A percentile compares a stretch with the other conserved stretches of the same genome.
phyloP scores from a whole-genome alignment of 2,329 filamentous ascomycete species.

The Hymenoscyphus fraxineus region DNA sequence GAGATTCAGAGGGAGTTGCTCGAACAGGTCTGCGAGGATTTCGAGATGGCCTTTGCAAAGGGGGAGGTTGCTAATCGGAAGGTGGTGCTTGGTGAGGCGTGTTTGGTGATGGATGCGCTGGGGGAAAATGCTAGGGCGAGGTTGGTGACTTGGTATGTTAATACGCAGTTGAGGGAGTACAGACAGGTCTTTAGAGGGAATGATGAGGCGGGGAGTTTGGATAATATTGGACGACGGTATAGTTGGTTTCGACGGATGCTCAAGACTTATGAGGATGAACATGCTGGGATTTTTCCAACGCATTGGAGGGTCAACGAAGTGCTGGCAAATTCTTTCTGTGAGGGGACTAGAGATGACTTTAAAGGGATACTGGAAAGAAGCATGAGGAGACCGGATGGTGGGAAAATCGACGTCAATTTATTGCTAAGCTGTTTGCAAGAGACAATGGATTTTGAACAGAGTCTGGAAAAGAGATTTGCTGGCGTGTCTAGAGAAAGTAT shows the following conservation, averaged over 20 bases:
- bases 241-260: slow-evolving; percentile 96
- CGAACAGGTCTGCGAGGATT: slow-evolving; percentile 98
- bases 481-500: slow-evolving; percentile 69
- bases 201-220: slow-evolving; percentile 90
- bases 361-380: slow-evolving; percentile 86
- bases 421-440: slow-evolving; percentile 87
- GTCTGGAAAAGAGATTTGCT: slow-evolving; percentile 78
- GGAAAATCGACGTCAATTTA: slow-evolving; percentile 83
- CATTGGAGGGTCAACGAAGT: slow-evolving; percentile 89
- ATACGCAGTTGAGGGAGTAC: slow-evolving; percentile 93
- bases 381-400: slow-evolving; percentile 72
- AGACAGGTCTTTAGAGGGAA: slow-evolving; percentile 92
- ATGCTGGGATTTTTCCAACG: slow-evolving; percentile 79
- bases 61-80: slow-evolving; percentile 70
- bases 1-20: slow-evolving; percentile 89
- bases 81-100: slow-evolving; percentile 76
- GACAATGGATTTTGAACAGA: slow-evolving; percentile 95
- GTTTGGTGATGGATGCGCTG: slow-evolving; percentile 89
- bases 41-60: slow-evolving; percentile 91
- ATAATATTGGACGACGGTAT: slow-evolving; percentile 93
- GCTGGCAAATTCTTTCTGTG: slow-evolving; percentile 87
- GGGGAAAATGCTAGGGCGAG: slow-evolving; percentile 80
- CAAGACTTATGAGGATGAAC: slow-evolving; percentile 93
- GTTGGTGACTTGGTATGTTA: slow-evolving; percentile 94
- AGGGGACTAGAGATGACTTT: slow-evolving; percentile 93